Percentiles rank a stretch among this genome's conserved stretches.
Evolutionary conservation across 495 filamentous ascomycete species (phyloP).

Genomic region (Penicillium arizonense): DNA sequence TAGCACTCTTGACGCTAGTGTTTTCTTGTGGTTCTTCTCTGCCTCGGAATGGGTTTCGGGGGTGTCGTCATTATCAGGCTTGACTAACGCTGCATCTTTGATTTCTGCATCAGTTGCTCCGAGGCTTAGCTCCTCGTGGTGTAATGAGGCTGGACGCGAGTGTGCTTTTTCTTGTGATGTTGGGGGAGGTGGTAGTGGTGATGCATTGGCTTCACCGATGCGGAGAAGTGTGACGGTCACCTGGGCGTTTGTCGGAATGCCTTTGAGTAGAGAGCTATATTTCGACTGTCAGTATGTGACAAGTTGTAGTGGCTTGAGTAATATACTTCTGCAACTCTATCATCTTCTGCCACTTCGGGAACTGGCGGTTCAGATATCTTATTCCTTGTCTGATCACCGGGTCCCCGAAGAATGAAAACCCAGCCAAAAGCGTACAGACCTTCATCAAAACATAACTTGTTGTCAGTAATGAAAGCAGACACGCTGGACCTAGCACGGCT

Average conservation of each 20-base stretch:
- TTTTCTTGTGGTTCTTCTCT: constrained; percentile 24
- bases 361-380: constrained; percentile 59
- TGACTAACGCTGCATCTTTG: constrained; percentile 29
- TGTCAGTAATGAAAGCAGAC: constrained; percentile 57
- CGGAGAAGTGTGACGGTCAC: constrained; percentile 81
- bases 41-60: constrained; percentile 1
- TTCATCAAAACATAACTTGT: constrained; percentile 74
- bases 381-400: constrained; percentile 64
- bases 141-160: constrained; percentile 28
- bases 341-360: constrained; percentile 74
- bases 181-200: constrained; percentile 77
- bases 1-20: constrained; percentile 53
- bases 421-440: constrained; percentile 56
- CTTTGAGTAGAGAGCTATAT: constrained; percentile 68
- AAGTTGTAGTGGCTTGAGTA: neutral
- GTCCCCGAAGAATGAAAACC: constrained; percentile 78
- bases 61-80: neutral
- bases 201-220: constrained; percentile 76
- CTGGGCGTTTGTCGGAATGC: constrained; percentile 84
- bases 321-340: constrained; percentile 66
- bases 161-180: constrained; percentile 53
- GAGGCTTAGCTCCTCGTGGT: constrained; percentile 38
- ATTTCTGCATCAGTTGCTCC: constrained; percentile 54
- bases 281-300: constrained; percentile 2
- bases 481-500: constrained; percentile 54